Conservation (phyloP, 1,284 basidiomycete species). For the Ustilago bromivora region DNA sequence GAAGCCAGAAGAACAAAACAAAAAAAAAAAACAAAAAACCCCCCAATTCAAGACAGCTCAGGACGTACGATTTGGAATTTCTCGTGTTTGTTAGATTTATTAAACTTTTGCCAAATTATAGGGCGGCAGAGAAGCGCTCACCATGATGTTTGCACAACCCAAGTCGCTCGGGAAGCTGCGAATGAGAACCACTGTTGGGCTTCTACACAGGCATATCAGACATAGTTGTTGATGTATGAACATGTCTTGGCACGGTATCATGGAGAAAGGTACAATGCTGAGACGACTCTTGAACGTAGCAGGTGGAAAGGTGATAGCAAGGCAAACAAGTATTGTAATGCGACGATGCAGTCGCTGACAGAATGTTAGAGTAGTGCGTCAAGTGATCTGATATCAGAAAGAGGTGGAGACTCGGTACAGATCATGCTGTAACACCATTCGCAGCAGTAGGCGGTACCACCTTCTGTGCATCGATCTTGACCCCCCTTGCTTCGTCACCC, state of each 20-base stretch:
- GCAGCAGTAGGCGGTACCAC: conserved; percentile 43
- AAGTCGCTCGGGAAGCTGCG: background rate
- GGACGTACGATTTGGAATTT: conserved; percentile 3
- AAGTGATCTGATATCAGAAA: background rate
- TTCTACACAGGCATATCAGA: background rate
- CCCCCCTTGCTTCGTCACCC: conserved; percentile 37
- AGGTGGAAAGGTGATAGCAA: background rate
- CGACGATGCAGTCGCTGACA: too few relatives aligned
- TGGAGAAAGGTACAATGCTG: background rate
- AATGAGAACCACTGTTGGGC: background rate
- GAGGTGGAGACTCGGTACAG: background rate
- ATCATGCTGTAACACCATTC: background rate
- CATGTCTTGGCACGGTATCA: background rate
- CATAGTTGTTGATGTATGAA: background rate
- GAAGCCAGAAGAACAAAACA: conserved; percentile 49
- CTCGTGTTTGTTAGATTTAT: background rate
- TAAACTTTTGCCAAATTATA: background rate
- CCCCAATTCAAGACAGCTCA: background rate
- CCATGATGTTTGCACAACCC: too few relatives aligned
- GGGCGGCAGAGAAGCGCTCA: conserved; percentile 1
- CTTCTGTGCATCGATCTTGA: conserved; percentile 41
- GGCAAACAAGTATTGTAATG: background rate
- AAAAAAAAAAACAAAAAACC: background rate
- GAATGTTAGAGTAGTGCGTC: too few relatives aligned
- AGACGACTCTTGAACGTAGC: background rate